Base-by-base conservation (phyloP, 23 red algal genomes). In the Pyropia yezoensis region DNA sequence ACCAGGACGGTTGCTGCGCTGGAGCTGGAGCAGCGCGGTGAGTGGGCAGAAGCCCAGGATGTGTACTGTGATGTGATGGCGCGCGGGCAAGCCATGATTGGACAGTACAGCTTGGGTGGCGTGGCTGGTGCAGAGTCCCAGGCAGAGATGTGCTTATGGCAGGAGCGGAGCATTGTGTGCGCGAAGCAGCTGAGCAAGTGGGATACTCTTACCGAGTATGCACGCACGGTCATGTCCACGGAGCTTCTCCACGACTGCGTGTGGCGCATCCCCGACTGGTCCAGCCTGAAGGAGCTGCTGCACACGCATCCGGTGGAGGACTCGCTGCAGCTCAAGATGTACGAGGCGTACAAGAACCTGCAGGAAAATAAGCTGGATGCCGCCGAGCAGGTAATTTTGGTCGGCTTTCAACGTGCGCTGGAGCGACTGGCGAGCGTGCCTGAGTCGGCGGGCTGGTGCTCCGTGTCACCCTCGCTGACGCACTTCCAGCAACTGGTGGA, bases 181-280 rank as follows among this genome's bases (percentile, higher is more conserved):
- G 86, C 94, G 16, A 80, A 80, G 69, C 78, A 88, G 28, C 66
- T 98, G 13, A 88, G 81, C 73, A 87, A 98, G 53, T 98, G 94
- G 94, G 94, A 98, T 39, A 77, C 83, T 1, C 69, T 98, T 1
- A 91, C 85, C 56, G 94, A 98, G 61, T 91, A 79, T 86, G 78
- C 94, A 2, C 68, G 94, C 49, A 70, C 57, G 19, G 73, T 87
- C 0, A 58, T 91, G 49, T 69, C 87, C 73, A 68, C 78, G 20
- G 77, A 79, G 17, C 59, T 98, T n/a, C 67, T 98, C 54, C 86
- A 98, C 76, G 94, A 98, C 28, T 86, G 84, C 50, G 62, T 98
- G 17, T 98, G 94, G 94, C 75, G 94, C 28, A 64, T 91, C 45
- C 86, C 94, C 8, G 86, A 98, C 21, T 98, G 94, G 94, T 78